phyloP scores from a whole-genome alignment of 371 early-diverging fungal species.

The Fennellomyces sp. region DNA sequence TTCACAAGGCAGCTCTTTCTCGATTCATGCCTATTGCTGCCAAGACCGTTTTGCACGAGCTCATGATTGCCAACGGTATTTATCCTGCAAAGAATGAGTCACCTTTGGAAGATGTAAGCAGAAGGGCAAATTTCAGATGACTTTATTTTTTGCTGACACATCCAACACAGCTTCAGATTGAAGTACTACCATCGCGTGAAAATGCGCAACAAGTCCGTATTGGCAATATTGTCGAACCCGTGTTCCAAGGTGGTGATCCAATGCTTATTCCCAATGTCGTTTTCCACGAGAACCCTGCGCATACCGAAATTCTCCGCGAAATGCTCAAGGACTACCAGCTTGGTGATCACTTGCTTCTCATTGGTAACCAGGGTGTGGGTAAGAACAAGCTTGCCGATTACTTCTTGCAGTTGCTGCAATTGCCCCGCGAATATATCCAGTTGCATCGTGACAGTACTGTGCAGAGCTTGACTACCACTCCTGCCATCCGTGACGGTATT shows the following conservation, averaged over 20 bases:
- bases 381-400: slow-evolving; percentile 85
- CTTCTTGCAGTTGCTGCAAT: slow-evolving; percentile 71
- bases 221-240: slow-evolving; percentile 58
- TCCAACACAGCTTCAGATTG: slow-evolving; percentile 46
- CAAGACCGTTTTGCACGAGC: slow-evolving; percentile 66
- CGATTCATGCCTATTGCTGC: slow-evolving; percentile 78
- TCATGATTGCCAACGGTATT: slow-evolving; percentile 66
- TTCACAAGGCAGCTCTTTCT: slow-evolving; percentile 76
- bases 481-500: slow-evolving; percentile 76
- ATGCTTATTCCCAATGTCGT: slow-evolving; percentile 72
- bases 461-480: slow-evolving; percentile 78
- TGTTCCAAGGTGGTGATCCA: slow-evolving; percentile 63
- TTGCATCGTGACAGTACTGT: slow-evolving; percentile 87
- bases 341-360: slow-evolving; percentile 72
- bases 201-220: slow-evolving; percentile 56
- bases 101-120: slow-evolving; percentile 39
- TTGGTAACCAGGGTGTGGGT: slow-evolving; percentile 87
- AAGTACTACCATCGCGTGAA: slow-evolving; percentile 57
- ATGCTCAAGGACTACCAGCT: slow-evolving; percentile 75
- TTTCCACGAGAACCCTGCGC: slow-evolving; percentile 80
- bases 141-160: background rate
- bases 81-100: slow-evolving; percentile 40
- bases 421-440: slow-evolving; percentile 87
- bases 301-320: slow-evolving; percentile 70
- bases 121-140: background rate